These are phyloP conservation scores for Ilex aquifolium DNA, from an alignment of 257 asterid genomes.

Conservation along the genomic window DNA sequence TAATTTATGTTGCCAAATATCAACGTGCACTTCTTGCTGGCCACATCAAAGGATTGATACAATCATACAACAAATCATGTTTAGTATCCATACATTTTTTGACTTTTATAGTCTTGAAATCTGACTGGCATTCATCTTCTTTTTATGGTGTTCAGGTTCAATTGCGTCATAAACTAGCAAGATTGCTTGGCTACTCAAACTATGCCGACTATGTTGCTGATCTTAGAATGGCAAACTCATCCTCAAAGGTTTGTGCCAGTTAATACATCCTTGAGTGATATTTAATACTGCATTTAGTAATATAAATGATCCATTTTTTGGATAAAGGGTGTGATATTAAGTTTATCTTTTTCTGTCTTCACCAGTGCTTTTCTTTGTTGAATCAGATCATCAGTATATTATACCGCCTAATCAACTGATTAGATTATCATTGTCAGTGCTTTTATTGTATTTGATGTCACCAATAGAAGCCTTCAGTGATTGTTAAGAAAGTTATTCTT, in stretches of 20 bases:
- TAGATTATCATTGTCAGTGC: no score
- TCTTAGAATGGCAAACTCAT: constrained; percentile 75
- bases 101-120: neutral
- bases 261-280: constrained; percentile 11
- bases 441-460: no score
- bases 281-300: constrained; percentile 2
- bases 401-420: no score
- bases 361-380: neutral
- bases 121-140: constrained; percentile 8
- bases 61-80: no score
- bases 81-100: neutral
- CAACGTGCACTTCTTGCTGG: no score
- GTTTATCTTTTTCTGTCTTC: neutral
- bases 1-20: no score
- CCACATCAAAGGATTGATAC: no score
- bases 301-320: neutral
- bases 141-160: constrained; percentile 55
- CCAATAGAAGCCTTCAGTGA: no score
- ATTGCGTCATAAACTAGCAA: constrained; percentile 77
- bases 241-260: constrained; percentile 59
- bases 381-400: no score
- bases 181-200: constrained; percentile 81
- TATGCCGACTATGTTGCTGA: constrained; percentile 75
- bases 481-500: no score
- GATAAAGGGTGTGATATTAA: neutral